Conservation (phyloP, 2,329 filamentous ascomycete genomes). For the Chaetomium strumarium region DNA sequence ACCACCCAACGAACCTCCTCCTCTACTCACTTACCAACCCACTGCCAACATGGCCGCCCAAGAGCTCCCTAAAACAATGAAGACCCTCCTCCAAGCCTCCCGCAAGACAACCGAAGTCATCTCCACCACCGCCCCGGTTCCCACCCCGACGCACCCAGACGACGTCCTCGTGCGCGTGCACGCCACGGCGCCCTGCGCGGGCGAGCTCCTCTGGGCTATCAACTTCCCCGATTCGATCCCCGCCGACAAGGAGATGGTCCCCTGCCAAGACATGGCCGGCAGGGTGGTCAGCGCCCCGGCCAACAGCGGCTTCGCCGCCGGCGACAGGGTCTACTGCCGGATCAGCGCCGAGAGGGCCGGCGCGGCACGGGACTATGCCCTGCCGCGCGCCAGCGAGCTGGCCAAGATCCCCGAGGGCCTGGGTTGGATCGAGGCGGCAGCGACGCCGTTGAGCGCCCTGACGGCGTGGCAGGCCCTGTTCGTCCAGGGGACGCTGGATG, state of each 20-base stretch:
- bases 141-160: constrained; percentile 23
- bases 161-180: constrained; percentile 30
- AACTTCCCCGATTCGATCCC: constrained; percentile 24
- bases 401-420: constrained; percentile 30
- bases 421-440: constrained; percentile 33
- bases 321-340: constrained; percentile 31
- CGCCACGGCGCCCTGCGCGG: constrained; percentile 29
- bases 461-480: constrained; percentile 39
- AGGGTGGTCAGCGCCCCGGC: constrained; percentile 30
- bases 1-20: neutral
- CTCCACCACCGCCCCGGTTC: constrained; percentile 21
- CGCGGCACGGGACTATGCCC: constrained; percentile 28
- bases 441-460: constrained; percentile 35
- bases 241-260: constrained; percentile 22
- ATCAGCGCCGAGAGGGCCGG: constrained; percentile 26
- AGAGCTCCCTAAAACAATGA: constrained; percentile 22
- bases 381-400: constrained; percentile 30
- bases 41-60: constrained; percentile 9
- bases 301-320: constrained; percentile 29
- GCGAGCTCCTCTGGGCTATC: constrained; percentile 29
- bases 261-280: constrained; percentile 35
- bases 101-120: constrained; percentile 28
- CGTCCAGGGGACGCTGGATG: constrained; percentile 30
- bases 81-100: constrained; percentile 27
- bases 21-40: neutral